Evolutionary conservation across 169 alveolate species (phyloP).

Genomic region (Neospora caninum): DNA sequence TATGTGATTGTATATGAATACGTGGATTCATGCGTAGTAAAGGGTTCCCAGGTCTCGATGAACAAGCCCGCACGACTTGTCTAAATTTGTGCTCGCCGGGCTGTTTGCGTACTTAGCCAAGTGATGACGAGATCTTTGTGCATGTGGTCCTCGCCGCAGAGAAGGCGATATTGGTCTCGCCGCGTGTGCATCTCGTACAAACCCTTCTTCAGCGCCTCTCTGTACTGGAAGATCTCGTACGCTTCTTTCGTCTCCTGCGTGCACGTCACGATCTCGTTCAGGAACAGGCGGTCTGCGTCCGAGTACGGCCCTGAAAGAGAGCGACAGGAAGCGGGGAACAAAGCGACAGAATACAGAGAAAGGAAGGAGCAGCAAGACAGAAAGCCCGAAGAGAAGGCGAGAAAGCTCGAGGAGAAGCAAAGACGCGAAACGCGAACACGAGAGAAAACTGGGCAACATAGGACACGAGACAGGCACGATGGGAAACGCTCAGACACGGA

Average conservation of each 20-base stretch:
- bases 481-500: too few relatives aligned
- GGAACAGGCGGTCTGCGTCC: slow-evolving; percentile 81
- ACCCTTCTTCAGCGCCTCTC: slow-evolving; percentile 89
- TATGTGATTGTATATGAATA: background rate
- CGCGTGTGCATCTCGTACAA: slow-evolving; percentile 84
- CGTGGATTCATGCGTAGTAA: too few relatives aligned
- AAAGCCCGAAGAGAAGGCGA: background rate
- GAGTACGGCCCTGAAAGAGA: slow-evolving; percentile 40
- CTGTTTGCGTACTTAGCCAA: slow-evolving; percentile 45
- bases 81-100: too few relatives aligned
- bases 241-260: slow-evolving; percentile 80
- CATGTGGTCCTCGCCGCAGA: slow-evolving; percentile 70
- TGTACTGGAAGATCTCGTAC: slow-evolving; percentile 79
- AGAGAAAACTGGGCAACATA: too few relatives aligned
- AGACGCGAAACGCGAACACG: too few relatives aligned
- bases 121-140: slow-evolving; percentile 59
- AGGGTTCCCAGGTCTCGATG: too few relatives aligned
- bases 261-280: slow-evolving; percentile 84
- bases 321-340: too few relatives aligned
- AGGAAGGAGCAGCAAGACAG: background rate
- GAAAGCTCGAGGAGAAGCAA: background rate
- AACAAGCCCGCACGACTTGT: too few relatives aligned
- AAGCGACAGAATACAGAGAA: background rate
- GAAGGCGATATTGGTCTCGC: slow-evolving; percentile 78
- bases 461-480: too few relatives aligned